Conservation (phyloP, 805 yeast species). For the Ogataea dorogensis region DNA sequence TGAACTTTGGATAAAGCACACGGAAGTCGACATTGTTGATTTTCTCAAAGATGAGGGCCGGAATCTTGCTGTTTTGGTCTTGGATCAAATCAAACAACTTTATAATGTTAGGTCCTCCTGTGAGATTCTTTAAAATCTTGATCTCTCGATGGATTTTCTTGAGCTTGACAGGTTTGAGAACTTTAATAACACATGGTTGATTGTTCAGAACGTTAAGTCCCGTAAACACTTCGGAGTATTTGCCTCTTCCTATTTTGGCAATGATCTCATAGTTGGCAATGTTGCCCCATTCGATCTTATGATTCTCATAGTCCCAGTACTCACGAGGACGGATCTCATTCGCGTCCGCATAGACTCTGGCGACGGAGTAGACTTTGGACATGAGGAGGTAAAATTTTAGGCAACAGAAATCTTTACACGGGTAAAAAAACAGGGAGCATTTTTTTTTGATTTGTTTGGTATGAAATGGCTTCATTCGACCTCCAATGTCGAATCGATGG, state of each 20-base stretch:
- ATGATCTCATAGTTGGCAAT: constrained; percentile 84
- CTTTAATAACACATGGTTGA: constrained; percentile 79
- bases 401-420: constrained; percentile 12
- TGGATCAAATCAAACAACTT: constrained; percentile 79
- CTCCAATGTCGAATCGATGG: no score
- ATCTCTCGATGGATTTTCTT: constrained; percentile 92
- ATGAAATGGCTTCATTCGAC: no score
- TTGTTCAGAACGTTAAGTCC: constrained; percentile 68
- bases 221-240: constrained; percentile 89
- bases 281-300: constrained; percentile 77
- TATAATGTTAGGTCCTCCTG: constrained; percentile 80
- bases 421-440: background rate
- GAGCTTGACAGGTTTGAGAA: constrained; percentile 87
- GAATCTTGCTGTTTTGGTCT: constrained; percentile 81
- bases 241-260: constrained; percentile 86
- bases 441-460: background rate
- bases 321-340: constrained; percentile 70
- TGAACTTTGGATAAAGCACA: constrained; percentile 76
- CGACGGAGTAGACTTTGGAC: constrained; percentile 31
- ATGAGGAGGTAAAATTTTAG: constrained; percentile 8
- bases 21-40: constrained; percentile 85
- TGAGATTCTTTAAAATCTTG: constrained; percentile 78
- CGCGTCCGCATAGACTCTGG: constrained; percentile 81
- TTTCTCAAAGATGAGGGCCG: constrained; percentile 84
- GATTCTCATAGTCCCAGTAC: constrained; percentile 79